phyloP scores from a whole-genome alignment of 2,329 filamentous ascomycete genomes.

The Apiospora koreana region DNA sequence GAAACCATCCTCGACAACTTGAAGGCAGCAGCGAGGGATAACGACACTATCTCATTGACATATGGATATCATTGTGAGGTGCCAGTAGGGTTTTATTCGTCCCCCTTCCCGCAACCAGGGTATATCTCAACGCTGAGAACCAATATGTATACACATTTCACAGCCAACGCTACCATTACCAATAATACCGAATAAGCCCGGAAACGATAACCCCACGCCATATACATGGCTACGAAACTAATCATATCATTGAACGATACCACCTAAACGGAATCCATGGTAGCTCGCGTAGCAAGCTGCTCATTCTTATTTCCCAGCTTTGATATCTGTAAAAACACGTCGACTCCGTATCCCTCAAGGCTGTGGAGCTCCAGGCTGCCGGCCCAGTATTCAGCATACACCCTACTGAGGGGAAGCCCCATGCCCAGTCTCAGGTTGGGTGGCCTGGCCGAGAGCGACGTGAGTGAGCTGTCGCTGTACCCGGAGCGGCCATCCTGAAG shows the following conservation, averaged over 20 bases:
- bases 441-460: slow-evolving; percentile 77
- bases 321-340: slow-evolving; percentile 94
- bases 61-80: neutral
- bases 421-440: slow-evolving; percentile 89
- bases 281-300: slow-evolving; percentile 77
- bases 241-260: neutral
- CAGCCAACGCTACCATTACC: neutral
- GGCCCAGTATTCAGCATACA: slow-evolving; percentile 98
- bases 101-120: neutral
- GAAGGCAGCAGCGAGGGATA: neutral
- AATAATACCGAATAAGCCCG: neutral
- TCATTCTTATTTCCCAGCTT: slow-evolving; percentile 98
- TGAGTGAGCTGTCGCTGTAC: slow-evolving; percentile 64
- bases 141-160: neutral
- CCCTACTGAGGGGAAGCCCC: slow-evolving; percentile 87
- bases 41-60: neutral
- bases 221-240: neutral
- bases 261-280: slow-evolving; percentile 71
- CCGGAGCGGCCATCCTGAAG: slow-evolving; percentile 1
- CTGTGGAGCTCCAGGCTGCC: slow-evolving; percentile 89
- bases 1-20: too few relatives aligned
- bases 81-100: neutral
- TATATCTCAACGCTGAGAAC: neutral
- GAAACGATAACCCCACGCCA: neutral
- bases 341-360: slow-evolving; percentile 91